A percentile compares a stretch with the other conserved stretches of the same genome.
Conservation (phyloP, 345 rosid species). For the Bruguiera gymnorhiza region DNA sequence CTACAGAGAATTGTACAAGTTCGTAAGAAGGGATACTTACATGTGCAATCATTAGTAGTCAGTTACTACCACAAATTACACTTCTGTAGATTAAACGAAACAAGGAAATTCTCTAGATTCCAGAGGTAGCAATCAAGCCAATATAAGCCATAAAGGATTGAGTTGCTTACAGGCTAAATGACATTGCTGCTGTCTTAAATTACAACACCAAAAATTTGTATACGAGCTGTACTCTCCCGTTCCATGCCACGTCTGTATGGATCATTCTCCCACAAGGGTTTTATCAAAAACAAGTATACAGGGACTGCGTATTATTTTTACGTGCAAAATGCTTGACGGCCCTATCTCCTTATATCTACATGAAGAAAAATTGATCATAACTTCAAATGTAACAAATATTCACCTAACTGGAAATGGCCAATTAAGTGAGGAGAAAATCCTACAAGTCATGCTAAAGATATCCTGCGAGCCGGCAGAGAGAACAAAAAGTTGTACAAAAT, state of each 20-base stretch:
- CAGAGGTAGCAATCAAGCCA: neutral
- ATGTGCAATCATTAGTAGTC: too few relatives aligned
- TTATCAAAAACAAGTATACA: constrained; percentile 33
- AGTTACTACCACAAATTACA: too few relatives aligned
- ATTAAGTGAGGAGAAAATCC: constrained; percentile 19
- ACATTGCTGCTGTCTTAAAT: too few relatives aligned
- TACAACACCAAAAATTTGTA: neutral
- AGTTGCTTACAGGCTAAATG: neutral
- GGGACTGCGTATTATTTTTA: constrained; percentile 37
- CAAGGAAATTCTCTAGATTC: too few relatives aligned
- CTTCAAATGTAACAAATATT: constrained; percentile 9
- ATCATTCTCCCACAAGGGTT: constrained; percentile 20
- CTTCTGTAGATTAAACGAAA: too few relatives aligned
- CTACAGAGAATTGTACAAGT: too few relatives aligned
- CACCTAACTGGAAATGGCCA: constrained; percentile 19
- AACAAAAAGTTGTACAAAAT: constrained; percentile 13
- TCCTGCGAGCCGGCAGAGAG: constrained; percentile 13
- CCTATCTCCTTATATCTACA: constrained; percentile 24
- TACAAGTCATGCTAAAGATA: constrained; percentile 15
- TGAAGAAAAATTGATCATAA: constrained; percentile 17
- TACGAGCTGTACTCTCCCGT: neutral
- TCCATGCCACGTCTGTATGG: constrained; percentile 18
- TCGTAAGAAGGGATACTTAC: too few relatives aligned
- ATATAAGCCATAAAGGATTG: neutral
- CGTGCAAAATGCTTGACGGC: constrained; percentile 24